Evolutionary conservation across 495 filamentous ascomycete species (phyloP).

Genomic region (Acidomyces sp.): DNA sequence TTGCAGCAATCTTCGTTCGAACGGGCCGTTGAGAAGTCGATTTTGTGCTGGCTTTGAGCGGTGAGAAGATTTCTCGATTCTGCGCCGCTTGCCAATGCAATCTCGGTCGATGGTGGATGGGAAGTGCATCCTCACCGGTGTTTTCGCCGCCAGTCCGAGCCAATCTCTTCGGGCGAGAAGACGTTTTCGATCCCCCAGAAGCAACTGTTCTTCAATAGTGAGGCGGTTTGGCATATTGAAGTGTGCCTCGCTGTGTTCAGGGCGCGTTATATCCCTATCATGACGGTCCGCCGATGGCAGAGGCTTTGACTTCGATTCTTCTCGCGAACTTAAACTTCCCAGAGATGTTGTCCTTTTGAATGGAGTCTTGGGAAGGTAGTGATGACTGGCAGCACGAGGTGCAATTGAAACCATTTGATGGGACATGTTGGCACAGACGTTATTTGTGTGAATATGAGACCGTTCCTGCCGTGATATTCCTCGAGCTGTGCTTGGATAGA

Average conservation of each 20-base stretch:
- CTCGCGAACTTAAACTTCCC: too few species aligned
- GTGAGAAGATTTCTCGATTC: conserved; percentile 8
- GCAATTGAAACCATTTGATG: too few species aligned
- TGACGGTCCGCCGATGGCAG: background rate
- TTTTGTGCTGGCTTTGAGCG: conserved; percentile 1
- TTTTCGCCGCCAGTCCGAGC: conserved; percentile 20
- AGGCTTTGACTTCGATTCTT: too few species aligned
- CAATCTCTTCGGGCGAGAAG: conserved; percentile 26
- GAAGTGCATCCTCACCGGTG: conserved; percentile 22
- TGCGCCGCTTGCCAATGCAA: conserved; percentile 27
- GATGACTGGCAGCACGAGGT: too few species aligned
- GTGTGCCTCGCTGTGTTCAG: background rate
- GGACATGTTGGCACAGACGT: too few species aligned
- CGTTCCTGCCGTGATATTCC: too few species aligned
- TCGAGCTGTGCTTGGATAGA: too few species aligned
- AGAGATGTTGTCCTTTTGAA: too few species aligned
- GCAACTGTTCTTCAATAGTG: conserved; percentile 3
- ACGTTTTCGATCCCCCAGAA: conserved; percentile 21
- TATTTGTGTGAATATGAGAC: too few species aligned
- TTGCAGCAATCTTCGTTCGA: conserved; percentile 3
- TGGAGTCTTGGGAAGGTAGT: too few species aligned
- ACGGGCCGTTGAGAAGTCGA: background rate
- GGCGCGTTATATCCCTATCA: background rate
- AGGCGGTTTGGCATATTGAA: background rate
- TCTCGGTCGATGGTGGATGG: conserved; percentile 17